Evolutionary conservation across 78 protist genomes (phyloP), one percentile per base, ranked within the genome.

Genomic region (Dictyostelium capitatum): DNA sequence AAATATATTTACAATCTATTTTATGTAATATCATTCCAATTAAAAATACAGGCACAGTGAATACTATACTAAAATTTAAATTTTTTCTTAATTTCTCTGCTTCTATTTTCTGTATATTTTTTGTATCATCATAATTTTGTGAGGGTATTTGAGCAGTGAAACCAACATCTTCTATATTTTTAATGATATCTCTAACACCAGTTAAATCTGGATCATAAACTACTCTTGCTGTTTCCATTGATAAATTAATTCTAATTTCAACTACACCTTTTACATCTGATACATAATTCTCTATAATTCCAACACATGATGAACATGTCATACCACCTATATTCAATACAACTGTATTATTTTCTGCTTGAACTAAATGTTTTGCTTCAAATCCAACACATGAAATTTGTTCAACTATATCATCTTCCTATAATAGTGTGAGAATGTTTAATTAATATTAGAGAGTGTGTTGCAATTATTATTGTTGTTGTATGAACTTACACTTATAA

Each of bases 251-350:
- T 70, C 70, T 69, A 23, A 72, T 57, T 28, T 83, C 89, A 8
- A 20, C 10, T 12, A 94, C 90, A 67, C 96, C 96, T 3, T 59
- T 2, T 15, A 51, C 47, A 6, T 48, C 43, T 12, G 74, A 20
- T 15, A 82, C 65, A 6, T 79, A 84, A 78, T 59, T 82, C 64
- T 82, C 96, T 15, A 94, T 84, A 19, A 79, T 79, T 28, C 95
- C 84, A n/a, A 79, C 90, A 69, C 96, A 94, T 17, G 94, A 70
- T 51, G 96, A 82, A 75, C 96, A 94, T 69, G 96, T 94, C 96
- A 94, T 92, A 57, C 96, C 96, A 12, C 96, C 96, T 62, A 92
- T 82, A 20, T 54, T 28, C 28, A 92, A 72, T 47, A 67, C 23
- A 6, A 92, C 1, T 2, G 81, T 70, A 73, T 91, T 83, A 32